Evolutionary conservation across 805 yeast species (phyloP), one percentile per base, ranked within the genome.

Genomic region (Candida boleticola): DNA sequence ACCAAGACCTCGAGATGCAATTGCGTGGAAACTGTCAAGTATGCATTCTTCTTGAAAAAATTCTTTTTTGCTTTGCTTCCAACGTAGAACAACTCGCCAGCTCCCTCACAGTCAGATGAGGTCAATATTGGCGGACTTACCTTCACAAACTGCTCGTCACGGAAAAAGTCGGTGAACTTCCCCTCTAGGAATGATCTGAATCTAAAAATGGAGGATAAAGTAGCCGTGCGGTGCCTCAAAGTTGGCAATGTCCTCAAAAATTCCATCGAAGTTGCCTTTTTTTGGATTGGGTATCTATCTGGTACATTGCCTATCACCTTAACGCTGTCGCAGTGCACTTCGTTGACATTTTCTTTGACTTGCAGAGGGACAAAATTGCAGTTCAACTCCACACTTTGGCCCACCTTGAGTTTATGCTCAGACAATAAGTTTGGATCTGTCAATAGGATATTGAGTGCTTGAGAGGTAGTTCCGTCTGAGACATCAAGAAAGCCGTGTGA

Each of bases 71-170:
- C 49, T 4, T 54, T 57, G 1, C 75, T 63, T 34, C 69, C 73
- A 9, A 90, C 64, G 36, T 64, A 66, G 50, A 93, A 93, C 47
- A 86, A 77, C 57, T 93, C 98, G 3, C 98, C 98, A 3, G 96
- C 97, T 14, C 99, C 98, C 65, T 93, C 99, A 58, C 98, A 92
- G 60, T 93, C 99, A 1, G 95, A 80, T 9, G 87, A 72, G 0
- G 99, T 93, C 18, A 92, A 65, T 10, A 92, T 53, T 5, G 99
- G 99, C 3, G 98, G 95, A 20, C 82, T 71, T 0, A 87, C 89
- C 64, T 88, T 90, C 11, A 73, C 63, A 50, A 87, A 89, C 11
- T 75, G 75, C 16, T 73, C 52, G 0, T 55, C 42, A 16, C 69
- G 64, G 58, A 88, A 87, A 51, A 78, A 87, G 2, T 66, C 66